phyloP scores from a whole-genome alignment of 1,139 yeast species.

The Pichiaceae sp. region DNA sequence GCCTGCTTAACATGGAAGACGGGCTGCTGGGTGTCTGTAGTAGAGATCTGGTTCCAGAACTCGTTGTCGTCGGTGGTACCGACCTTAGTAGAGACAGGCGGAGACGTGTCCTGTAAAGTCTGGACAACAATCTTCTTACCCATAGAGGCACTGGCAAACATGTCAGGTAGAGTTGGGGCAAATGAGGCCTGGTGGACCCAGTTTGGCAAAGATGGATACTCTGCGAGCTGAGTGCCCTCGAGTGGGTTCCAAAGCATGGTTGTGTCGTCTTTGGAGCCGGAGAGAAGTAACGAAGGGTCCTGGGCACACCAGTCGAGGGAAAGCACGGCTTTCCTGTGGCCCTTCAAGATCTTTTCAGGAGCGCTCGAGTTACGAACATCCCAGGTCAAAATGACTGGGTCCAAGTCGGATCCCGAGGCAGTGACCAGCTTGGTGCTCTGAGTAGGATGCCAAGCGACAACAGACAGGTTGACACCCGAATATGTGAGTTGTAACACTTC shows the following conservation, averaged over 20 bases:
- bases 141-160: constrained; percentile 88
- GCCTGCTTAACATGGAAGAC: constrained; percentile 66
- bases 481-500: constrained; percentile 82
- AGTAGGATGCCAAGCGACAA: constrained; percentile 76
- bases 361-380: constrained; percentile 88
- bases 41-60: constrained; percentile 78
- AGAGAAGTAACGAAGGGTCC: constrained; percentile 70
- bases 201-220: constrained; percentile 85
- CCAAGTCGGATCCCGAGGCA: constrained; percentile 74
- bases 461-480: constrained; percentile 56
- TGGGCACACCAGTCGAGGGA: constrained; percentile 90
- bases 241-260: constrained; percentile 88
- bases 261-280: constrained; percentile 88
- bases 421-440: constrained; percentile 83
- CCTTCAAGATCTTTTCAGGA: constrained; percentile 68
- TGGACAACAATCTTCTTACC: constrained; percentile 83
- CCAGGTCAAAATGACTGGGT: constrained; percentile 84
- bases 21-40: constrained; percentile 68
- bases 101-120: constrained; percentile 76
- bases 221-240: constrained; percentile 61
- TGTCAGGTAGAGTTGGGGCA: constrained; percentile 82
- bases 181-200: constrained; percentile 89
- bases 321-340: constrained; percentile 83
- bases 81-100: constrained; percentile 40
- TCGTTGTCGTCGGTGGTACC: constrained; percentile 41